Evolutionary conservation across 225 moss, liverwort and hornwort genomes (phyloP).

Genomic region (Asterella californica): DNA sequence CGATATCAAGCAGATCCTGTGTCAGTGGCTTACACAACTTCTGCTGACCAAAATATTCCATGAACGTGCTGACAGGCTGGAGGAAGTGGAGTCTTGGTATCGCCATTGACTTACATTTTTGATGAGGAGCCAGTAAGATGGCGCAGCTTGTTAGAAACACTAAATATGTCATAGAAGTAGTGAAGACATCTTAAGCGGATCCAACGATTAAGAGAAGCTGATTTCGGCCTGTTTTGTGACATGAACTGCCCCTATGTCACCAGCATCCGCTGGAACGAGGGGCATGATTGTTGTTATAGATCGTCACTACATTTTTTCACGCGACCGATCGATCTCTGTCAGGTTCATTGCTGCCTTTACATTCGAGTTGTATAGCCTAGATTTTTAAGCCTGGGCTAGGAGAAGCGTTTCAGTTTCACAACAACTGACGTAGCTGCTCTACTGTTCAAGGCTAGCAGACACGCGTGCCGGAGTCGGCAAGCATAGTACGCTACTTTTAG

Average conservation of each 20-base stretch:
- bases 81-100: constrained; percentile 94
- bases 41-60: not conserved
- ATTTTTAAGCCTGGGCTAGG: not conserved
- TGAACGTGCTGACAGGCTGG: constrained; percentile 47
- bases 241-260: constrained; percentile 31
- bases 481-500: constrained; percentile 9
- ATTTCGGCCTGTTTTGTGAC: constrained; percentile 19
- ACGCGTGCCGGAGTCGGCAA: not conserved
- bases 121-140: constrained; percentile 96
- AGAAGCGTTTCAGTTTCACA: not conserved
- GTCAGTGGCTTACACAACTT: too few relatives aligned
- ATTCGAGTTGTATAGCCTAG: constrained; percentile 7
- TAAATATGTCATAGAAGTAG: constrained; percentile 4
- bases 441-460: constrained; percentile 1
- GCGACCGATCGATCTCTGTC: not conserved
- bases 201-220: not conserved
- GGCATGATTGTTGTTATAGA: constrained; percentile 25
- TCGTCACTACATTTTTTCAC: not conserved
- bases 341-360: not conserved
- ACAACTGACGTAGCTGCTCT: not conserved
- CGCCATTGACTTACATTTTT: constrained; percentile 94
- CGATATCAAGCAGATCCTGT: too few relatives aligned
- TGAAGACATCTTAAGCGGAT: not conserved
- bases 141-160: constrained; percentile 53
- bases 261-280: constrained; percentile 15